Base-by-base conservation (phyloP, 2,329 filamentous ascomycete genomes). In the Eutypa lata region DNA sequence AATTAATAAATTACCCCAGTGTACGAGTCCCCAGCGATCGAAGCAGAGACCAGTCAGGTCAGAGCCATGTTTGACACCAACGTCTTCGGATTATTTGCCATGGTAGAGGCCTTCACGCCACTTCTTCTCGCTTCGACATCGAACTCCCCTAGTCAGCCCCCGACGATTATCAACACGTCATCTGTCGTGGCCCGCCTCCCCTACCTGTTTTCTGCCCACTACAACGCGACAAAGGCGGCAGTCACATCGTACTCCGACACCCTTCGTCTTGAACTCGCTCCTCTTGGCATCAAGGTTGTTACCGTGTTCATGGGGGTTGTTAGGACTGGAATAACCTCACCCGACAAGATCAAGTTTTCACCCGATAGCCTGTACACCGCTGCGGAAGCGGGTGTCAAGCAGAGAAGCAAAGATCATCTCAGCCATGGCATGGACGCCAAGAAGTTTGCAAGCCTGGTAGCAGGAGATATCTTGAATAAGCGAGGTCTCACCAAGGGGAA, bases 11-110 rank as follows among this genome's bases (percentile, higher is more conserved):
- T n/a, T 35, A 35, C 14, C 7, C 7, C 21, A 58, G 56, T 58
- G 54, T 53, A 51, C 33, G 51, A 53, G 33, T 48, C 51, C 14
- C 53, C 53, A 7, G 53, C 53, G 16, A 43, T 55, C 45, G 53
- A 55, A 38, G 50, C 57, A 8, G 50, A 58, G 21, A 3, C 21
- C 11, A 22, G 14, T 5, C 50, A 38, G 3, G 45, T 52, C 33
- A 44, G 45, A 10, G 24, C 33, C 19, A 19, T 52, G 13, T 52
- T 52, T 21, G 50, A 52, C 6, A 31, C 50, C 44, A 52, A 52
- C 33, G 50, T 52, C 16, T 48, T 52, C 18, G 50, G 50, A 19
- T 14, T 52, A 24, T 52, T 52, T 22, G 50, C 48, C 22, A 42
- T 52, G 31, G 33, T 52, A 18, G 8, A 26, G 19, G 50, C 43